These are phyloP conservation scores for Xylogone sp. DNA, from an alignment of 2,329 filamentous ascomycete genomes.

Conservation along the genomic window DNA sequence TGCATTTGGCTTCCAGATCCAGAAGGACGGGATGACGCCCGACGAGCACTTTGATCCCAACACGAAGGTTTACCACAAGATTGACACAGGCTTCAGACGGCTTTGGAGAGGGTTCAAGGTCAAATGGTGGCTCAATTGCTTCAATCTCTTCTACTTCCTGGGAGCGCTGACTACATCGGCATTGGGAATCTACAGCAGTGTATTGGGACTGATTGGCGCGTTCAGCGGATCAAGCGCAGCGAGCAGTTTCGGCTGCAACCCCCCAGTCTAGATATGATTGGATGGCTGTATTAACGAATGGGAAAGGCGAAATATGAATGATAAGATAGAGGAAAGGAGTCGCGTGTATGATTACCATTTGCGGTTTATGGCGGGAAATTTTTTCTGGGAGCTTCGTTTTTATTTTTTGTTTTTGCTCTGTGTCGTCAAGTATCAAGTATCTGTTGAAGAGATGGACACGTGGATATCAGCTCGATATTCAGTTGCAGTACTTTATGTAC, in stretches of 20 bases:
- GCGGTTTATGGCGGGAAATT: too few relatives aligned
- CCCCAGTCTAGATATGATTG: constrained; percentile 16
- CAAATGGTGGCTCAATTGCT: constrained; percentile 33
- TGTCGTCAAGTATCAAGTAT: too few relatives aligned
- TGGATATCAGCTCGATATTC: too few relatives aligned
- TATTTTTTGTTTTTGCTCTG: too few relatives aligned
- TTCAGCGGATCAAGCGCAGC: constrained; percentile 15
- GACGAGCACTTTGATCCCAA: constrained; percentile 41
- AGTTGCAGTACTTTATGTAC: too few relatives aligned
- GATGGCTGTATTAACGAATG: too few relatives aligned
- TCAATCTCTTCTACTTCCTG: constrained; percentile 35
- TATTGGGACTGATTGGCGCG: constrained; percentile 30
- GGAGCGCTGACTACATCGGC: constrained; percentile 33
- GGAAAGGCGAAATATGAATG: too few relatives aligned
- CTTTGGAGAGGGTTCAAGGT: constrained; percentile 36
- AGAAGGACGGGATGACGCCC: constrained; percentile 39
- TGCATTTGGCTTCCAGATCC: constrained; percentile 40
- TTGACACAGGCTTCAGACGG: constrained; percentile 35
- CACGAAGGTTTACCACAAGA: constrained; percentile 16
- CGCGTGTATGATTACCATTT: too few relatives aligned
- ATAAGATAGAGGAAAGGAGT: too few relatives aligned
- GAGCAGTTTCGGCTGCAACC: constrained; percentile 16
- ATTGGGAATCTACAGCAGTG: constrained; percentile 36
- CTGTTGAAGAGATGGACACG: too few relatives aligned
- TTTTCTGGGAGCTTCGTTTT: too few relatives aligned